A percentile compares a stretch with the other conserved stretches of the same genome.
Conservation (phyloP, 441 rosid species). For the Viola pubescens region DNA sequence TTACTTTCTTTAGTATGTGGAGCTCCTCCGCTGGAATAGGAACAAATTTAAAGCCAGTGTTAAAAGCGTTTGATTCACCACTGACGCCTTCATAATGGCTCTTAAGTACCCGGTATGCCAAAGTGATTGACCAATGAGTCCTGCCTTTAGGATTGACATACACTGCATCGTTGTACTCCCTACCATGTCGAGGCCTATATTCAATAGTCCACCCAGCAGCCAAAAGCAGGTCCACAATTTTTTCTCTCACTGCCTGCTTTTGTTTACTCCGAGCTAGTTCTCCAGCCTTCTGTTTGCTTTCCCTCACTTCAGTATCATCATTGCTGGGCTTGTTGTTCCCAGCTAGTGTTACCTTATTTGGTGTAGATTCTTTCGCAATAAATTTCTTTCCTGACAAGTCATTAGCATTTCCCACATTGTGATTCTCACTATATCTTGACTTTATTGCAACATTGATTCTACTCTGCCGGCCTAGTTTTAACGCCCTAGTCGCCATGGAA, state of each 20-base stretch:
- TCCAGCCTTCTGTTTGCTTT: constrained; percentile 15
- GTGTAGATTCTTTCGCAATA: constrained; percentile 13
- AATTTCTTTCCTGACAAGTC: constrained; percentile 15
- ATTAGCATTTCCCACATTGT: constrained; percentile 10
- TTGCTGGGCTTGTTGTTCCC: constrained; percentile 10
- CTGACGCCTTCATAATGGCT: constrained; percentile 36
- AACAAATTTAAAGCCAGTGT: constrained; percentile 41
- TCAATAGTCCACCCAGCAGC: constrained; percentile 89
- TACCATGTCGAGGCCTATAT: constrained; percentile 64
- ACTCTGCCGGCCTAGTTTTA: constrained; percentile 12
- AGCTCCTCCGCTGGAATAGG: constrained; percentile 77
- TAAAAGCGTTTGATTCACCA: constrained; percentile 28
- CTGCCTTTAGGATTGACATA: constrained; percentile 88
- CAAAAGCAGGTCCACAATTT: constrained; percentile 53
- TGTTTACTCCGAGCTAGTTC: constrained; percentile 26
- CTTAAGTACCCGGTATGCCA: constrained; percentile 71
- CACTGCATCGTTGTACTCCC: constrained; percentile 62
- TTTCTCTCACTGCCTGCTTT: constrained; percentile 60
- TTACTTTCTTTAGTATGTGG: constrained; percentile 40
- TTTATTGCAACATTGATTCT: constrained; percentile 12
- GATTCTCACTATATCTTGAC: constrained; percentile 9
- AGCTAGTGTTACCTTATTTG: constrained; percentile 6
- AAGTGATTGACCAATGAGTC: constrained; percentile 94
- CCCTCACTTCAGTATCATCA: constrained; percentile 16
- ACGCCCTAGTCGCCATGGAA: constrained; percentile 15